Base-by-base conservation (phyloP, 2,329 filamentous ascomycete genomes). In the Ceratocystis alfenasii region DNA sequence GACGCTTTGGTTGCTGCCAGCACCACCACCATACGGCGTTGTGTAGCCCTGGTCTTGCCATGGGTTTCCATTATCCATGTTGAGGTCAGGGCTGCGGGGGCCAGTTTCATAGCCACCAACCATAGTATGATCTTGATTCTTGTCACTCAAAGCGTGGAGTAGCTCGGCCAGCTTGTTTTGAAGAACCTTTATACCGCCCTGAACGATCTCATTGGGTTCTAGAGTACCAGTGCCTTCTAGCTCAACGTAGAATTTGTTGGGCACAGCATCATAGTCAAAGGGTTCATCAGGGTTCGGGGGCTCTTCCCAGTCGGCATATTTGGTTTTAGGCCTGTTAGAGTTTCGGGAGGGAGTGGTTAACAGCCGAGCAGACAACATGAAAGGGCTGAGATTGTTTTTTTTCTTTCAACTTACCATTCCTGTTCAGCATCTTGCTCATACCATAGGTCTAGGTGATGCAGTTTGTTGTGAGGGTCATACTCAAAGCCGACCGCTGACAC, bases 381-480 rank as follows among this genome's bases (percentile, higher is more conserved):
- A 2, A 17, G 28, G 5, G 46, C 3, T 30, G 28, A 5, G 15
- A 25, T 36, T 55, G 15, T 36, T 22, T 7, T 22, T 25, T 44
- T 12, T 63, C 36, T 53, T 33, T 33, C 17, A 66, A 77, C 86
- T 75, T 78, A 95, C 92, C 92, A 96, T 80, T 96, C 93, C 72
- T 85, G 83, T 67, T 83, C 81, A 1, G 89, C 77, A 76, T 95
- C 88, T 69, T 78, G 77, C 79, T 99, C 94, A 74, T 90, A 96
- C 94, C 94, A 99, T 76, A 95, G 85, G 72, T 95, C 90, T 66
- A 94, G 81, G 76, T 99, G 94, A 70, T 87, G 84, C 70, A 99
- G 79, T 78, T 95, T 96, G 78, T 99, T 99, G 76, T 95, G 89
- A 68, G 94, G 94, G 74, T 99, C 94, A 76, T 99, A 99, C 76